phyloP scores from a whole-genome alignment of 2,329 filamentous ascomycete genomes.

The Ceratocystis harringtonii region DNA sequence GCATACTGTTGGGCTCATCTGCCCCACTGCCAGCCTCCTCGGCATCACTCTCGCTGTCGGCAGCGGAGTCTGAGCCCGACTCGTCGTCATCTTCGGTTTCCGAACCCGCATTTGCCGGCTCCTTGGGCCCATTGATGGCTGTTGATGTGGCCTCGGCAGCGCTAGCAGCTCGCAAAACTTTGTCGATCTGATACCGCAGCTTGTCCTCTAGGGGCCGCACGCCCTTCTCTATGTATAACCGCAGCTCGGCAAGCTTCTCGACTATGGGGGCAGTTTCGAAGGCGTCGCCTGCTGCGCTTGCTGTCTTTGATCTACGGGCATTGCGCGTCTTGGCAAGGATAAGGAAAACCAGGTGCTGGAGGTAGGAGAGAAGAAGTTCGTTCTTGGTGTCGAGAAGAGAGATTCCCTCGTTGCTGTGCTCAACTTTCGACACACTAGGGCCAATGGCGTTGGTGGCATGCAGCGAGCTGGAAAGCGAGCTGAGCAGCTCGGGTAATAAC shows the following conservation, averaged over 20 bases:
- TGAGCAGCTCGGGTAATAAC: constrained; percentile 35
- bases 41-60: constrained; percentile 20
- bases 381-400: constrained; percentile 93
- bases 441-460: constrained; percentile 52
- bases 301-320: constrained; percentile 19
- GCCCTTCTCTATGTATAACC: constrained; percentile 87
- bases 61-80: constrained; percentile 25
- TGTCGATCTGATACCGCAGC: constrained; percentile 90
- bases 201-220: constrained; percentile 79
- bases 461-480: constrained; percentile 43
- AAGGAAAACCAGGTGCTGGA: constrained; percentile 84
- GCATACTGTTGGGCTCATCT: constrained; percentile 16
- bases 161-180: constrained; percentile 76
- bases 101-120: constrained; percentile 9
- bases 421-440: constrained; percentile 45
- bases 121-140: constrained; percentile 14
- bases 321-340: constrained; percentile 67
- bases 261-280: constrained; percentile 38
- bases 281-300: background rate
- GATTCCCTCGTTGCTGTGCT: constrained; percentile 71
- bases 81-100: constrained; percentile 25
- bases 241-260: constrained; percentile 74
- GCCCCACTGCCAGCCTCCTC: constrained; percentile 21
- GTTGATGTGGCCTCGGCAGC: constrained; percentile 40
- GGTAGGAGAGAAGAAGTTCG: constrained; percentile 88